A percentile compares a stretch with the other conserved stretches of the same genome.
These are phyloP conservation scores for Eucalyptus camaldulensis DNA, from an alignment of 345 rosid genomes.

Conservation along the genomic window DNA sequence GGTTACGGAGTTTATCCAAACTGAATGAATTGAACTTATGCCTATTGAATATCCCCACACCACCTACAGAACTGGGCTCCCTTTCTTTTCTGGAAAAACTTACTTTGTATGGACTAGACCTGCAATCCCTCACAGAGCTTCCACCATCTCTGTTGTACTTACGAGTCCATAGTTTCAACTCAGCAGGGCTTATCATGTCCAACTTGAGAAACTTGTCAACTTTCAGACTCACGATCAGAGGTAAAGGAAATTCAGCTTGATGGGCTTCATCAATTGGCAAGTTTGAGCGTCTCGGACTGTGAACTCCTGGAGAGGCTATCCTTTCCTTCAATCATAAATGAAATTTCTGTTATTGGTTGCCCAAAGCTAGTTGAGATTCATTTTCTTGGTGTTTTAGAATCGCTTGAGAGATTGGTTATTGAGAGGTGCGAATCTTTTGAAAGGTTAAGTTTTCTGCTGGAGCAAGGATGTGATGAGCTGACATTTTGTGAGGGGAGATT, in stretches of 20 bases:
- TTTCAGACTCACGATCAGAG: background rate
- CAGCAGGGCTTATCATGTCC: background rate
- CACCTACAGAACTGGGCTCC: background rate
- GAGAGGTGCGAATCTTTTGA: background rate
- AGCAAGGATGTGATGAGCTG: background rate
- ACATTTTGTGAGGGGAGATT: background rate
- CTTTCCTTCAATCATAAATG: background rate
- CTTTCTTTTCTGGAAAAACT: background rate
- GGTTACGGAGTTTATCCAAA: background rate
- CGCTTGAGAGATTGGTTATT: background rate
- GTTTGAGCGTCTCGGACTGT: background rate
- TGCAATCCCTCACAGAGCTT: background rate
- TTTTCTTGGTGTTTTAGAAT: background rate
- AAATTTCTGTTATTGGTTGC: background rate
- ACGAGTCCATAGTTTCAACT: background rate
- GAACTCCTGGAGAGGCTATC: background rate
- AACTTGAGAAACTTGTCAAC: background rate
- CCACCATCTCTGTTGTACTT: background rate
- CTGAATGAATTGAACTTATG: background rate
- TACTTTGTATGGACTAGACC: background rate
- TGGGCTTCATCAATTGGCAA: background rate
- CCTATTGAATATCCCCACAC: background rate
- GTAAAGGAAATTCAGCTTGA: background rate
- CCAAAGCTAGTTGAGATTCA: background rate
- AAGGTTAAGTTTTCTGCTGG: background rate